phyloP scores from a whole-genome alignment of 352 stramenopile genomes.

The Phytophthora constricta region DNA sequence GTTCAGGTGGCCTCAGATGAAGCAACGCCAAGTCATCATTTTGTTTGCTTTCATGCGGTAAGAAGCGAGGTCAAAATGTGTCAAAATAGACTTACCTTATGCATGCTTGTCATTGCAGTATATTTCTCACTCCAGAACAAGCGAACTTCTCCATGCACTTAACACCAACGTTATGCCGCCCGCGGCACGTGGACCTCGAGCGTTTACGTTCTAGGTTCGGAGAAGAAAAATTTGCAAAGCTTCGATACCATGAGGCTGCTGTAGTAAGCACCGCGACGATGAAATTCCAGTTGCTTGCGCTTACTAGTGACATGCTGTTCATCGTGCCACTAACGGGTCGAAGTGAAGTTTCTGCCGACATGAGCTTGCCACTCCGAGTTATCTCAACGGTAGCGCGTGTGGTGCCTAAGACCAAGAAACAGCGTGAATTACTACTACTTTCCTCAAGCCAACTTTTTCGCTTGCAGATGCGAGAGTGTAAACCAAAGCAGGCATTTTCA shows the following conservation, averaged over 20 bases:
- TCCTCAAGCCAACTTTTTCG: constrained; percentile 58
- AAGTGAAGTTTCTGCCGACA: constrained; percentile 21
- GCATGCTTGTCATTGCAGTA: background rate
- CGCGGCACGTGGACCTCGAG: constrained; percentile 64
- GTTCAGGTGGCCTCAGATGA: no score
- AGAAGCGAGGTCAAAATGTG: constrained; percentile 1
- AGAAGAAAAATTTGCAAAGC: constrained; percentile 34
- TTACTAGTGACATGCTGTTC: constrained; percentile 51
- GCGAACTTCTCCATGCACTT: constrained; percentile 21
- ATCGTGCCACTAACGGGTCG: constrained; percentile 51
- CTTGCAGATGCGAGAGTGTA: constrained; percentile 31
- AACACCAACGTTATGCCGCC: constrained; percentile 60
- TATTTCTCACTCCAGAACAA: constrained; percentile 1
- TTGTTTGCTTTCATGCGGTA: no score
- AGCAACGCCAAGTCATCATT: no score
- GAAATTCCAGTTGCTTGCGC: constrained; percentile 59
- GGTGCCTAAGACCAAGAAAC: constrained; percentile 43
- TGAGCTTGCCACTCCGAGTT: constrained; percentile 29
- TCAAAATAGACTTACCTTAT: background rate
- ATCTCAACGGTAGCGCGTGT: constrained; percentile 47
- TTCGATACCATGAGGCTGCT: constrained; percentile 68
- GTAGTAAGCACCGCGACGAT: constrained; percentile 38
- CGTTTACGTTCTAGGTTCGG: constrained; percentile 49
- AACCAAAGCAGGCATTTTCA: constrained; percentile 7
- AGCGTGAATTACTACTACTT: constrained; percentile 54